Percentiles rank a stretch among this genome's conserved stretches.
phyloP scores from a whole-genome alignment of 176 grass and related monocot genomes.

The Carex kokanica region DNA sequence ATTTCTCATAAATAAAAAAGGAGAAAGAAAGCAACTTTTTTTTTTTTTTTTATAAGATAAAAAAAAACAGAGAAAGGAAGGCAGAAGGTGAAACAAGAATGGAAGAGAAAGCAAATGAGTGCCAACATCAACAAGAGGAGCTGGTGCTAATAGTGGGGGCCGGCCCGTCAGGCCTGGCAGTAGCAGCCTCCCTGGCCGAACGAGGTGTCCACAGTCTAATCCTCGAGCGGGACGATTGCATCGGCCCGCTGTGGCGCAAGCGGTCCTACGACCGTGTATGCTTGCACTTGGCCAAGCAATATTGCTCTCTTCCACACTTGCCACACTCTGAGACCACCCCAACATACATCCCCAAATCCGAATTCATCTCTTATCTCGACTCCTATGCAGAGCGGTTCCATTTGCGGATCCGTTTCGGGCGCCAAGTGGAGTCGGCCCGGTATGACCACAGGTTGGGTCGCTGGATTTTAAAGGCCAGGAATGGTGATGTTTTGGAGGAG shows the following conservation, averaged over 20 bases:
- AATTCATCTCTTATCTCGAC: slow-evolving; percentile 66
- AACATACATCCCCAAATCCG: slow-evolving; percentile 42
- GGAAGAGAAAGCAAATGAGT: background rate
- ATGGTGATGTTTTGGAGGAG: slow-evolving; percentile 22
- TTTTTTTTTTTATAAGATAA: background rate
- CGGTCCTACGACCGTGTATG: slow-evolving; percentile 61
- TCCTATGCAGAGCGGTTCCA: slow-evolving; percentile 45
- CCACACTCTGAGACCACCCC: slow-evolving; percentile 37
- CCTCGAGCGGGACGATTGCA: slow-evolving; percentile 75
- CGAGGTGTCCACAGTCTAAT: slow-evolving; percentile 40
- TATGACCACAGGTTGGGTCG: slow-evolving; percentile 20
- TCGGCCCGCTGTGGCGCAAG: slow-evolving; percentile 70
- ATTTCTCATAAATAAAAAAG: background rate
- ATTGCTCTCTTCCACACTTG: slow-evolving; percentile 53
- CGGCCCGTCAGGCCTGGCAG: slow-evolving; percentile 68
- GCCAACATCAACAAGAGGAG: slow-evolving; percentile 21
- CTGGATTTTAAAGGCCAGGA: slow-evolving; percentile 45
- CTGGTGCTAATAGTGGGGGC: slow-evolving; percentile 67
- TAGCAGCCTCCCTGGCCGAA: slow-evolving; percentile 54
- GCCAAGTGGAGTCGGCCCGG: slow-evolving; percentile 41
- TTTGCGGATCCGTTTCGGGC: slow-evolving; percentile 34
- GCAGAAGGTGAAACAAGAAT: background rate
- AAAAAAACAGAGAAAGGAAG: background rate
- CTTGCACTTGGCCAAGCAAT: slow-evolving; percentile 70
- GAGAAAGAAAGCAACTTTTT: background rate